Percentiles rank a stretch among this genome's conserved stretches.
Evolutionary conservation across 805 yeast species (phyloP).

Genomic region (Phaffomyces opuntiae): DNA sequence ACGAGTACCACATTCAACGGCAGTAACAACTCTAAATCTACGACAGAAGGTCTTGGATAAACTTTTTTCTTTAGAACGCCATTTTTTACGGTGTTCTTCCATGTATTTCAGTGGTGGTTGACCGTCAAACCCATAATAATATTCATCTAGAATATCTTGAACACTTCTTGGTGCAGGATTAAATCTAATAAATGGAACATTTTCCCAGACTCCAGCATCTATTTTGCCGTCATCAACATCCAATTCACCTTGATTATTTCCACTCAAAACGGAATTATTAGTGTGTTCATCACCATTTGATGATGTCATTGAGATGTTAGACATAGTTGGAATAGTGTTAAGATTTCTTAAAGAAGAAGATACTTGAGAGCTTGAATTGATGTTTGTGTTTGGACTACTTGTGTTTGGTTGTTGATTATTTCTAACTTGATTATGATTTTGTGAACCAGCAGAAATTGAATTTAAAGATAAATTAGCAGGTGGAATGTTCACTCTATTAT

Average conservation of each 20-base stretch:
- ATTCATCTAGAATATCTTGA: conserved; percentile 24
- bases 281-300: too few species aligned
- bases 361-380: neutral
- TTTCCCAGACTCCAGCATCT: conserved; percentile 18
- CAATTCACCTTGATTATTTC: too few species aligned
- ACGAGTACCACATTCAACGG: conserved; percentile 20
- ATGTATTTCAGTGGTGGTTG: conserved; percentile 23
- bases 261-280: too few species aligned
- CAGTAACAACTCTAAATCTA: conserved; percentile 21
- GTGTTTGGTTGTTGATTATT: neutral
- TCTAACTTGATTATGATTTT: too few species aligned
- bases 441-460: too few species aligned
- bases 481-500: too few species aligned
- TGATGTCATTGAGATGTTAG: too few species aligned
- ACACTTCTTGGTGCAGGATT: conserved; percentile 21
- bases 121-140: conserved; percentile 21
- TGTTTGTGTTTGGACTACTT: neutral
- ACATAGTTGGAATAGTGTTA: conserved; percentile 4
- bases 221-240: conserved; percentile 9
- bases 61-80: conserved; percentile 24
- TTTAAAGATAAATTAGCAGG: too few species aligned
- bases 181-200: conserved; percentile 14
- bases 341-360: conserved; percentile 1
- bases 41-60: conserved; percentile 22
- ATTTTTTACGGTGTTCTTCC: conserved; percentile 21